Conservation (phyloP, 345 rosid species). For the Acer yangbiense region DNA sequence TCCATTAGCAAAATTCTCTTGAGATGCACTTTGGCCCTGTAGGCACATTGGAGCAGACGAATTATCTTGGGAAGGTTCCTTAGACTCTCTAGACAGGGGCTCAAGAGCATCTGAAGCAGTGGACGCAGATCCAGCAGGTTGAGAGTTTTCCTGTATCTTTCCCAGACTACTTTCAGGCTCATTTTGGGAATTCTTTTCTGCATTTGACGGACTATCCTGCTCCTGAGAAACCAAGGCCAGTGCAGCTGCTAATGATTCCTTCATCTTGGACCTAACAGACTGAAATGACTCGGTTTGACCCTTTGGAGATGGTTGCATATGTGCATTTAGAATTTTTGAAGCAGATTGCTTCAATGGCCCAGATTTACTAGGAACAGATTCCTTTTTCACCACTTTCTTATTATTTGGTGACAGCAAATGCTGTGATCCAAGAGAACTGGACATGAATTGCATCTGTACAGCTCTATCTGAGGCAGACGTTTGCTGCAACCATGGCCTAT, state of each 20-base stretch:
- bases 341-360: constrained; percentile 33
- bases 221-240: constrained; percentile 62
- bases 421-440: constrained; percentile 43
- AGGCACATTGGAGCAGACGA: constrained; percentile 19
- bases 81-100: constrained; percentile 23
- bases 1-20: constrained; percentile 28
- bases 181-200: constrained; percentile 39
- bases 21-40: constrained; percentile 25
- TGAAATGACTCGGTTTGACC: constrained; percentile 48
- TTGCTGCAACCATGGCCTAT: constrained; percentile 86
- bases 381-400: constrained; percentile 35
- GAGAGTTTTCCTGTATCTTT: constrained; percentile 27
- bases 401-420: constrained; percentile 42
- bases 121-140: constrained; percentile 23
- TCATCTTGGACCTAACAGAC: constrained; percentile 79
- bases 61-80: constrained; percentile 31
- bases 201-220: constrained; percentile 37
- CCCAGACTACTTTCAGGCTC: constrained; percentile 32
- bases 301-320: constrained; percentile 40
- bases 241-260: constrained; percentile 79
- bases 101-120: constrained; percentile 23
- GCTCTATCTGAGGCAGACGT: constrained; percentile 34
- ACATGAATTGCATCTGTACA: constrained; percentile 38
- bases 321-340: constrained; percentile 50
- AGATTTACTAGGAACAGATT: constrained; percentile 44